Evolutionary conservation across 768 basidiomycete genomes (phyloP), one percentile per base, ranked within the genome.

Genomic region (Leccinum longicurvipes): DNA sequence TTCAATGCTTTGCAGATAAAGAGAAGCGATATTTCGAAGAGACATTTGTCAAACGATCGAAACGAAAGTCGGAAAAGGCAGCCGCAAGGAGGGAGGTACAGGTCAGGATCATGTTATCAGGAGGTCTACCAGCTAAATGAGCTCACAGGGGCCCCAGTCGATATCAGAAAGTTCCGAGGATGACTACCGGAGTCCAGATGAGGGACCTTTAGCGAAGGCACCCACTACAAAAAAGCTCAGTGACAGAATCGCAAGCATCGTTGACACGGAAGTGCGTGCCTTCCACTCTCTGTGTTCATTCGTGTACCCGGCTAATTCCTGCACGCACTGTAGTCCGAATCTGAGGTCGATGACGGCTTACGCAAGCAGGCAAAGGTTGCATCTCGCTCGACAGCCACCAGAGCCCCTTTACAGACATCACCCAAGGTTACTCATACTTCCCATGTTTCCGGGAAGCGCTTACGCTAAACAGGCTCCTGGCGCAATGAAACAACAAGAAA

Each of bases 21-120:
- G 79, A 79, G 62, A 79, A 76, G 60, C 57, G 62, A 23, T 72
- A 61, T 50, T 79, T 76, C 49, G 56, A 60, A 7, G 52, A 63
- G 50, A 71, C 63, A 12, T 71, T 72, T 47, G 49, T 55, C 36
- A 69, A 66, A 48, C 32, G 58, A 1, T 44, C 62, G 27, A 64
- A 55, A 47, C 53, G 57, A 39, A 63, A 51, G 41, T 51, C 53
- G 10, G 55, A 56, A 46, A 64, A 61, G n/a, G 45, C 29, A 3
- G 50, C 55, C 31, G 65, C 60, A 34, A 65, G 59, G 47, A 61
- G 54, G 52, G 67, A 63, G 6, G 54, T 46, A 45, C 57, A 68
- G 59, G 61, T 69, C 6, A 24, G 49, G 32, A 44, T 25, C n/a
- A 17, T 9, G 6, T 54, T 41, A 27, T 21, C 36, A 25, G 9